Percentiles rank a stretch among this genome's conserved stretches.
phyloP scores from a whole-genome alignment of 768 basidiomycete genomes.

The Psilocybe cubensis region DNA sequence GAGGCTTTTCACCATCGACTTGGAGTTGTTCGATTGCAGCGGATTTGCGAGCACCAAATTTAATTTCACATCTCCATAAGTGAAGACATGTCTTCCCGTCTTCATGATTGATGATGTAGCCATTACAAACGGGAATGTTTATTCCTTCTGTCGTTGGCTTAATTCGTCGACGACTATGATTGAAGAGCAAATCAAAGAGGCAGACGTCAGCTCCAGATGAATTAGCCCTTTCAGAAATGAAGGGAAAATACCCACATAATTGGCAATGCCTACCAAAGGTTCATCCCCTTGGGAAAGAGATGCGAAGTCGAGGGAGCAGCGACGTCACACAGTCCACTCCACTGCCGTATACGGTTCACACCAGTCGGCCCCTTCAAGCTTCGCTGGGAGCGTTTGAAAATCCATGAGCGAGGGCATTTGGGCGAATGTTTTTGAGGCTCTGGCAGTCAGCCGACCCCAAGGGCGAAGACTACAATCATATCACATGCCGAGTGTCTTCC shows the following conservation, averaged over 20 bases:
- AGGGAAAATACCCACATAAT: neutral
- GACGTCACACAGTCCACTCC: neutral
- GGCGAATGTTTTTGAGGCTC: neutral
- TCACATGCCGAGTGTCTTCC: neutral
- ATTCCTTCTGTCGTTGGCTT: neutral
- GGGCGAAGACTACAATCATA: neutral
- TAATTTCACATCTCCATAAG: neutral
- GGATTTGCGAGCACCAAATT: neutral
- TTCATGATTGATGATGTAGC: neutral
- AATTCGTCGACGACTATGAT: neutral
- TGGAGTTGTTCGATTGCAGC: neutral
- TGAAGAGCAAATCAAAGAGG: neutral
- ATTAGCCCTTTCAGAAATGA: neutral
- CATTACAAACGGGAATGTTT: neutral
- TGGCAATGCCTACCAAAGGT: neutral
- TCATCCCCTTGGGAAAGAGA: neutral
- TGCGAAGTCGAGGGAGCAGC: neutral
- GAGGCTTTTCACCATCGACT: no score
- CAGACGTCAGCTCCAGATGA: neutral
- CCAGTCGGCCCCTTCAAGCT: no score
- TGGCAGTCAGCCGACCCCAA: neutral
- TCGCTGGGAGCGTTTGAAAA: no score
- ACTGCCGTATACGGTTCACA: neutral
- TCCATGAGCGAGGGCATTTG: no score
- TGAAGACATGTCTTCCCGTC: neutral